Evolutionary conservation across 306 rosid genomes (phyloP), one percentile per base, ranked within the genome.

Genomic region (Medicago ruthenica): DNA sequence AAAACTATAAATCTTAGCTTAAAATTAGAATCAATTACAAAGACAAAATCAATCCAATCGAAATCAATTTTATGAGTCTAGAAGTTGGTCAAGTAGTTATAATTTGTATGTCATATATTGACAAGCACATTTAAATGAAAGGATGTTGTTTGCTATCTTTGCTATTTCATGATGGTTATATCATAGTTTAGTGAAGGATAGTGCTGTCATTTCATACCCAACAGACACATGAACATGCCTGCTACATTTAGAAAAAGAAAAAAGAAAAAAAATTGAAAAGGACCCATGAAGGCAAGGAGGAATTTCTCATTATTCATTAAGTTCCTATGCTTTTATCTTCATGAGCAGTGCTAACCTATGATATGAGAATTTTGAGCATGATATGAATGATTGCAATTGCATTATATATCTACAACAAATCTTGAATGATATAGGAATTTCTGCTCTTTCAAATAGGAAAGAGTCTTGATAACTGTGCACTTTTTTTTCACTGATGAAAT

Each of bases 181-280:
- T 22, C 8, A 22, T 6, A 20, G 16, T 58, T 11, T 58, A 34
- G 20, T n/a, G 50, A 81, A 73, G 91, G 96, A 76, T 53, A 79
- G 10, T 76, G 20, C 5, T 36, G 87, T 86, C 83, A 79, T 79
- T 89, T 88, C 81, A 58, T 16, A 62, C 89, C 91, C 92, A 87
- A 84, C 92, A 88, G 67, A 83, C 89, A 79, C 65, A 79, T 83
- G 89, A 85, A 73, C 79, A 78, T 86, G 93, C 82, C 84, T 83
- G 89, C 71, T 82, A 77, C 85, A 70, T 81, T 67, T 34, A 74
- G 63, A 84, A 78, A 85, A 82, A 34, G 74, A 77, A 81, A 80
- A 42, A 34, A 34, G 37, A 34, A 58, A 77, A 70, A 59, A 27
- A 27, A 27, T 3, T 42, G 72, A 65, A 65, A 75, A 77, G 85